Percentiles rank a stretch among this genome's conserved stretches.
These are phyloP conservation scores for Saturnispora ahearnii DNA, from an alignment of 805 yeast genomes.

Conservation along the genomic window DNA sequence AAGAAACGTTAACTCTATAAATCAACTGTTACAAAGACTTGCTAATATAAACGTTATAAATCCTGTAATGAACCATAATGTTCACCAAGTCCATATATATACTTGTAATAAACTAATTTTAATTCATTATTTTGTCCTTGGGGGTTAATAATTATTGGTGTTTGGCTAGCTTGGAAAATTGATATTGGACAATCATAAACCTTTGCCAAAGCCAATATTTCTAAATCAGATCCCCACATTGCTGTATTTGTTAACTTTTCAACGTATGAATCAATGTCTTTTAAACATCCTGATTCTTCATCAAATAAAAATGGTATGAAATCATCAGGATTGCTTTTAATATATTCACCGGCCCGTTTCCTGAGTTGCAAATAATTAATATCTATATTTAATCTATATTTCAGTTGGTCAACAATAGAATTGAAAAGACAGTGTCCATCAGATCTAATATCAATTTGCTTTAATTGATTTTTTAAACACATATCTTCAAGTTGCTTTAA, in stretches of 20 bases:
- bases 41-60: conserved; percentile 6
- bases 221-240: conserved; percentile 96
- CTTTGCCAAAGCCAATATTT: conserved; percentile 70
- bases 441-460: conserved; percentile 64
- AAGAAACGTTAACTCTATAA: conserved; percentile 32
- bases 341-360: conserved; percentile 53
- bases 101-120: conserved; percentile 73
- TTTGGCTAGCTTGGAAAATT: conserved; percentile 69
- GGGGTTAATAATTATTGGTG: conserved; percentile 56
- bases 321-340: conserved; percentile 54
- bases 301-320: conserved; percentile 79
- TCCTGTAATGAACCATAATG: conserved; percentile 73
- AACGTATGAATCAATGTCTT: conserved; percentile 61
- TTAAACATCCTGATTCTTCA: conserved; percentile 56
- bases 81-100: conserved; percentile 84
- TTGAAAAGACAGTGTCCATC: conserved; percentile 95
- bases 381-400: conserved; percentile 37
- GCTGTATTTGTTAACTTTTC: conserved; percentile 64
- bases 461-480: conserved; percentile 40
- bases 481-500: conserved; percentile 50
- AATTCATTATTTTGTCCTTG: conserved; percentile 45
- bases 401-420: conserved; percentile 72
- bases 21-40: conserved; percentile 53
- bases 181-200: conserved; percentile 67
- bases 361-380: conserved; percentile 48